phyloP scores from a whole-genome alignment of 75 land plant species.

The Azolla pinnata region DNA sequence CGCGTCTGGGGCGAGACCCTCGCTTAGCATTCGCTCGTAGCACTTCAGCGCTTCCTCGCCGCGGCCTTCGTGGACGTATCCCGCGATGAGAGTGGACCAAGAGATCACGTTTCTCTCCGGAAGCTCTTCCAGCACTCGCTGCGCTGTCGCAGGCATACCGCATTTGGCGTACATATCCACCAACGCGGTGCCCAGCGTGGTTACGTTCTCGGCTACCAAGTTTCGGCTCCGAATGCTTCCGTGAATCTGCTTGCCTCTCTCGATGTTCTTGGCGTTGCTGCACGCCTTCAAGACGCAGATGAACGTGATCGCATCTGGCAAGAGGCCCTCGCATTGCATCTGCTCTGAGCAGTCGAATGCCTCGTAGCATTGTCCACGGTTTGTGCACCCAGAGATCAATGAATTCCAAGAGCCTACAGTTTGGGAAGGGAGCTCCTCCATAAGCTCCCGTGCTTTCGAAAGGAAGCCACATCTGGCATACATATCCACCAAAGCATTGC shows the following conservation, averaged over 20 bases:
- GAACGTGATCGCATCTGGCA: slow-evolving; percentile 11
- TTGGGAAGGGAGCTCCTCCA: slow-evolving; percentile 6
- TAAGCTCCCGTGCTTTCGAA: slow-evolving; percentile 5
- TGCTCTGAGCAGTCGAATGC: slow-evolving; percentile 6
- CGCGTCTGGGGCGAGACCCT: no score
- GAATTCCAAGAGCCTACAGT: slow-evolving; percentile 19
- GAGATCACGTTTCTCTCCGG: slow-evolving; percentile 15
- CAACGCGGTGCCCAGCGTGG: slow-evolving; percentile 2
- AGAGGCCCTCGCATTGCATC: slow-evolving; percentile 6
- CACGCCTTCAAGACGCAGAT: slow-evolving; percentile 9
- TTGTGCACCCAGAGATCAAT: slow-evolving; percentile 16
- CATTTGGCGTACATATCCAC: slow-evolving; percentile 15
- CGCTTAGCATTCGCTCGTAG: no score
- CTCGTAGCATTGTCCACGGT: slow-evolving; percentile 2
- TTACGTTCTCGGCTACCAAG: slow-evolving; percentile 3
- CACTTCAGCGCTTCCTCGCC: no score
- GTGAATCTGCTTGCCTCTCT: slow-evolving; percentile 6
- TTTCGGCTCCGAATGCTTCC: background rate
- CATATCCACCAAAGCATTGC: slow-evolving; percentile 16
- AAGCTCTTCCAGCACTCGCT: slow-evolving; percentile 2
- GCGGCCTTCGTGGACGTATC: slow-evolving; percentile 13
- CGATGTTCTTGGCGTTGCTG: background rate
- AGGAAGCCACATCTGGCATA: slow-evolving; percentile 18
- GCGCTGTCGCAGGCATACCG: slow-evolving; percentile 4
- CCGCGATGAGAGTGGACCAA: slow-evolving; percentile 18